Evolutionary conservation across 2,329 filamentous ascomycete species (phyloP), one percentile per base, ranked within the genome.

Genomic region (Pseudodiploospora longispora): DNA sequence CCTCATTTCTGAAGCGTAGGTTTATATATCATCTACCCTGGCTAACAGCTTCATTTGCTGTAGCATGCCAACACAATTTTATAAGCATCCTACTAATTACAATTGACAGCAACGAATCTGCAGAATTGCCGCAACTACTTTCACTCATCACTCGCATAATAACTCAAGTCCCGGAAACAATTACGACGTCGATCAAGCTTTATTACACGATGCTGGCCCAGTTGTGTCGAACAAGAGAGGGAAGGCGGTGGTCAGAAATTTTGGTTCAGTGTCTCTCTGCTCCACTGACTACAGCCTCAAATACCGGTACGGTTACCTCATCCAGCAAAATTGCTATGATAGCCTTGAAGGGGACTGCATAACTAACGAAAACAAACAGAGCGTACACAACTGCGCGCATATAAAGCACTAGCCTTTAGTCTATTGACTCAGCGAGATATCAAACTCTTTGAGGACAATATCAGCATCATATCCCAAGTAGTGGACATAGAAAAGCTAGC

Each of bases 401-500:
- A 70, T 33, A 44, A 47, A 27, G 60, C 63, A 4, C 60, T 73
- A 41, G 63, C 63, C 3, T 54, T 59, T n/a, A 53, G 54, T 4
- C 72, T 72, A 45, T 47, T 74, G 7, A 56, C 64, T 1, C 55
- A 55, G 10, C 52, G 55, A 9, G 55, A 66, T 10, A 43, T 78
- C 3, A 35, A 43, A 2, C 54, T 70, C 6, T 62, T 78, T 32
- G 67, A 75, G 49, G 50, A 56, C 9, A 64, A 69, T 10, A 59
- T 69, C 5, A 46, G 45, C 10, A 40, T 36, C 0, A 61, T 76
- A 10, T 62, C 66, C 6, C 48, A 55, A 3, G 46, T 51, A 19
- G 54, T 79, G 30, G 56, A 71, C 30, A 52, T 67, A 4, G 56
- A 64, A 29, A 52, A 52, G 2, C 59, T 80, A 2, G 69, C 70